phyloP scores from a whole-genome alignment of 768 basidiomycete species.

The Steccherinum ochraceum region DNA sequence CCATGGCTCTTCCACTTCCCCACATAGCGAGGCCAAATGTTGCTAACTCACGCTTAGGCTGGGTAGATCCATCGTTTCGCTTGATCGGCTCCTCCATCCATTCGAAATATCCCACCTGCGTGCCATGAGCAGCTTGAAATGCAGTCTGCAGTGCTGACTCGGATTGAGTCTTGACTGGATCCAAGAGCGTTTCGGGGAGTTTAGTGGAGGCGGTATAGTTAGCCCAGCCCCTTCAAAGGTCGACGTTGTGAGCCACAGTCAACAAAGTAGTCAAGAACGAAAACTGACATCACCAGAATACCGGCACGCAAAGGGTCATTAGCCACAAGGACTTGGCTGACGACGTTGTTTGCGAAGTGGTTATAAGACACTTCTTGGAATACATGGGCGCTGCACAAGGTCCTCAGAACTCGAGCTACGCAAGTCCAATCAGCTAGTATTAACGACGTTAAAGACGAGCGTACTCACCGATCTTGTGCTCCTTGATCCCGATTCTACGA shows the following conservation, averaged over 20 bases:
- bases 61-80: slow-evolving; percentile 2
- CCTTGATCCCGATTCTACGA: background rate
- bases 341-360: slow-evolving; percentile 4
- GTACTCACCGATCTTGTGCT: background rate
- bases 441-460: background rate
- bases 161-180: slow-evolving; percentile 3
- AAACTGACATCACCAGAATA: background rate
- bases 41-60: slow-evolving; percentile 3
- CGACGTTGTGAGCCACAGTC: background rate
- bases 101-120: slow-evolving; percentile 5
- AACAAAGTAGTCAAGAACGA: background rate
- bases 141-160: slow-evolving; percentile 1
- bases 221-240: background rate
- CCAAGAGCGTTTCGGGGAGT: slow-evolving; percentile 5
- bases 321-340: background rate
- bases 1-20: slow-evolving; percentile 8
- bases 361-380: slow-evolving; percentile 3
- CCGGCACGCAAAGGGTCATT: slow-evolving; percentile 4
- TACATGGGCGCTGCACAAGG: slow-evolving; percentile 2
- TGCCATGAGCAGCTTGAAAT: slow-evolving; percentile 3
- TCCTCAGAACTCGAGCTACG: slow-evolving; percentile 5
- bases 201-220: slow-evolving; percentile 7
- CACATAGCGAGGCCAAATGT: slow-evolving; percentile 9
- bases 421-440: no score
- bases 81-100: slow-evolving; percentile 6